Evolutionary conservation across 2,329 filamentous ascomycete species (phyloP).

Genomic region (Neodidymelliopsis sp.): DNA sequence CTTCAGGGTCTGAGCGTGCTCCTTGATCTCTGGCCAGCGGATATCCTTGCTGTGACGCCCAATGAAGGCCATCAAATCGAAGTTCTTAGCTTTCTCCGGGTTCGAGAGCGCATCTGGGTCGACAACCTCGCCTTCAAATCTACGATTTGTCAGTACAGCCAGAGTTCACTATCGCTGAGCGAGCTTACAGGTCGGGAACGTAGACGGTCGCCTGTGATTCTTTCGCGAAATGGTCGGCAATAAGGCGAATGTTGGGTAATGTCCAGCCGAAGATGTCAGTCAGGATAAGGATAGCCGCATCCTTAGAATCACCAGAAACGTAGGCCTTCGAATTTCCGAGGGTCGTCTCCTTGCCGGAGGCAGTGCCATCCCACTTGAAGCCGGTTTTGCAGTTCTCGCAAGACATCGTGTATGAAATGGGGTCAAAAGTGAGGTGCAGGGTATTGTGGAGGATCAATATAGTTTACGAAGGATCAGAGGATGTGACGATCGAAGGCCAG

Average conservation of each 20-base stretch:
- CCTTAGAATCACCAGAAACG: conserved; percentile 54
- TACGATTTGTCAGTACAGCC: conserved; percentile 18
- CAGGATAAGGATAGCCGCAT: conserved; percentile 57
- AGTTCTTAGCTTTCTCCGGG: conserved; percentile 37
- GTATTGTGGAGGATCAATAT: background rate
- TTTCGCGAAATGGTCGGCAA: conserved; percentile 58
- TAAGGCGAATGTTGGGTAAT: conserved; percentile 55
- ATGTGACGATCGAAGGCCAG: background rate
- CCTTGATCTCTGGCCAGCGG: conserved; percentile 51
- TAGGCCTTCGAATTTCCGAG: conserved; percentile 52
- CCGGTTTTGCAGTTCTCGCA: conserved; percentile 49
- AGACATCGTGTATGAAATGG: conserved; percentile 32
- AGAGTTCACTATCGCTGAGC: no score
- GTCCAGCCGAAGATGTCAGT: conserved; percentile 57
- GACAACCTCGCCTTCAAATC: conserved; percentile 44
- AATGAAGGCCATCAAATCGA: conserved; percentile 53
- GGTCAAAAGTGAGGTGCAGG: no score
- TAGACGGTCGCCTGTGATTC: conserved; percentile 56
- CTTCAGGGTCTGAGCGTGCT: conserved; percentile 47
- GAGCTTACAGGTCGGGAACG: conserved; percentile 53
- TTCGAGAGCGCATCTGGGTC: conserved; percentile 32
- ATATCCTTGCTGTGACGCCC: conserved; percentile 47
- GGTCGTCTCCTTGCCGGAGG: conserved; percentile 48
- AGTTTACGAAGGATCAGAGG: background rate
- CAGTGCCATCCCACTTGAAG: conserved; percentile 50